Base-by-base conservation (phyloP, 2,329 filamentous ascomycete species). In the Fusarium virguliforme region DNA sequence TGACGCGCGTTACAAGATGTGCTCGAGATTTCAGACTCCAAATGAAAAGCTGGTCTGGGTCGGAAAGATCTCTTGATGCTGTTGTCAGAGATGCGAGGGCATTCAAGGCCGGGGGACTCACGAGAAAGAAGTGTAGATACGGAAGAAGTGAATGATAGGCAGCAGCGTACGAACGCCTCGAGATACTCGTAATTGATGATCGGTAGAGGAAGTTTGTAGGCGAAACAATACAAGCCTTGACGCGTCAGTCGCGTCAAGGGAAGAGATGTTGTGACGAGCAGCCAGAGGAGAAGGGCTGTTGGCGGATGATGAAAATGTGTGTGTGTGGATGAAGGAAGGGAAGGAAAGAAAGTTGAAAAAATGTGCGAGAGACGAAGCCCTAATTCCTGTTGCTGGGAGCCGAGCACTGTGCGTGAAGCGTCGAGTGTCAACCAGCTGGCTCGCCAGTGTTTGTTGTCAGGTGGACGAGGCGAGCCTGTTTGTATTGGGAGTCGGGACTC, bases 351-450 rank as follows among this genome's bases (percentile, higher is more conserved):
- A 48, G n/a, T 15, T 12, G 2, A 12, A 32, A 30, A 38, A 37
- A 12, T 30, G 24, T n/a, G 32, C 6, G 18, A n/a, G 3, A 50
- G 28, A 30, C 28, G 12, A 22, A 43, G 18, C 37, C 37, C 54
- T 43, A 34, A 34, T 24, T n/a, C 10, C 12, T 41, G 7, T 4
- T 13, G 10, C n/a, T 28, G 12, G 15, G 13, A 22, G 30, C 30
- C 13, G 13, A 28, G 18, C 35, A 22, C 9, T 30, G 35, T 32
- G 32, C n/a, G 28, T 26, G 41, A 35, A 57, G 56, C 8, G 6
- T 50, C 43, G 43, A 50, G 26, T 60, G 61, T 30, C 24, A 13
- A 37, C 18, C 62, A 48, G 57, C 40, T 40, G 46, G 34, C 28
- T 50, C 28, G 22, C 43, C 40, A 34, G 30, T 38, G 30, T 53